Evolutionary conservation across 352 stramenopile genomes (phyloP), one percentile per base, ranked within the genome.

Genomic region (Phytopythium chamaehyphon): DNA sequence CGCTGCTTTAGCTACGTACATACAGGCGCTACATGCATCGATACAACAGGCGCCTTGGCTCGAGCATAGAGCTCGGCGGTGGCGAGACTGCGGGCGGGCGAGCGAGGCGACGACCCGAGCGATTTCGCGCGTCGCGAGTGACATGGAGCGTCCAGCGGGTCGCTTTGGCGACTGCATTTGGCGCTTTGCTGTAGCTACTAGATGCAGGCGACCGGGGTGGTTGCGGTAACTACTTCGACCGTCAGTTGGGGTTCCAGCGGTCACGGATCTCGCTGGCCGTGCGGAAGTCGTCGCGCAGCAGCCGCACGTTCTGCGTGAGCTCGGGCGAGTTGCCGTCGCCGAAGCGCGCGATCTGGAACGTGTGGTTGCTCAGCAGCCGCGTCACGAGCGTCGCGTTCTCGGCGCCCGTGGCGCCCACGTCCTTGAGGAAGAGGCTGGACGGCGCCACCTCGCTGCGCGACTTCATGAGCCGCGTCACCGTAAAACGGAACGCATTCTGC

Each of bases 321-420:
- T 68, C 57, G 0, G 80, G 72, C 11, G 76, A 71, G 48, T 95
- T 95, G 62, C 72, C 79, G 51, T 95, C 75, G 44, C 83, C 64
- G 40, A 95, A 69, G 49, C 90, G 73, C 61, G 81, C 91, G 54
- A 96, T 93, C 69, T 91, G 64, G 61, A 88, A 95, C 23, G 83
- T 64, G 38, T 84, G 73, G 8, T 71, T 83, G 62, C 79, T 89
- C 39, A 96, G 65, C 39, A 96, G 68, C 44, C 76, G 70, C 28
- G 73, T 55, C 19, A 90, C 67, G 22, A 90, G 51, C 52, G 75
- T 70, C 19, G 66, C 71, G 59, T 86, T 88, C 64, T 88, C 76
- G 24, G 76, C 76, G 35, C 73, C 76, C 2, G 67, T 91, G n/a
- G 84, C 70, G 2, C 83, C 85, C 3, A 76, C 39, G 59, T 92